Base-by-base conservation (phyloP, 331 rosid species). In the Pyrus hybrid region DNA sequence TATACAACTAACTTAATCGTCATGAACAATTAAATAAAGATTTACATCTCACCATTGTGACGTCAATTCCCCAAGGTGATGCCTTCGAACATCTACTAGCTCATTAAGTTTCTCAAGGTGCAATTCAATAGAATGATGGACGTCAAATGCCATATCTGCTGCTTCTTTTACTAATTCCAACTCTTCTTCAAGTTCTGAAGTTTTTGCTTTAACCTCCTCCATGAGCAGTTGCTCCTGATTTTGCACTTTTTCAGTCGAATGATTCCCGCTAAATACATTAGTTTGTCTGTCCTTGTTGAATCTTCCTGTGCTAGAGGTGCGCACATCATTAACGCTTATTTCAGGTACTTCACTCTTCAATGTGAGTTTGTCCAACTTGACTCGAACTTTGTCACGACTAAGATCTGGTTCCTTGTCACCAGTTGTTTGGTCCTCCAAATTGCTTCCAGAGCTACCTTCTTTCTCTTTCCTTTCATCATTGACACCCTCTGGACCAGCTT, bases 141-240 rank as follows among this genome's bases (percentile, higher is more conserved):
- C 80, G 80, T 81, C 83, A 76, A 88, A 85, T 29, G 77, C 88
- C 87, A 87, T 82, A 76, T 79, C 82, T 35, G 83, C 83, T 47
- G 86, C 93, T 49, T 76, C 88, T 67, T 80, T 85, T 75, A 92
- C 76, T 78, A 84, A 73, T 61, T 85, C 85, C 72, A 91, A 63
- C 80, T 93, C 97, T 76, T 26, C 80, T 58, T 87, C 91, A 83
- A 90, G 63, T 73, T 87, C 87, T 20, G 84, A 81, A 76, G 83
- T 67, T 68, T 79, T 74, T 43, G 60, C 76, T 71, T 53, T 63
- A 41, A 76, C 75, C 71, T 79, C 89, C 78, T 79, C 90, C 41
- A 69, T 2, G 33, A 77, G 76, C 74, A 73, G 54, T 64, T 87
- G 84, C 76, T 84, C 91, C 80, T 77, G 82, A 84, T 65, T 73